Evolutionary conservation across 345 rosid genomes (phyloP).

Genomic region (Citrus australasica): DNA sequence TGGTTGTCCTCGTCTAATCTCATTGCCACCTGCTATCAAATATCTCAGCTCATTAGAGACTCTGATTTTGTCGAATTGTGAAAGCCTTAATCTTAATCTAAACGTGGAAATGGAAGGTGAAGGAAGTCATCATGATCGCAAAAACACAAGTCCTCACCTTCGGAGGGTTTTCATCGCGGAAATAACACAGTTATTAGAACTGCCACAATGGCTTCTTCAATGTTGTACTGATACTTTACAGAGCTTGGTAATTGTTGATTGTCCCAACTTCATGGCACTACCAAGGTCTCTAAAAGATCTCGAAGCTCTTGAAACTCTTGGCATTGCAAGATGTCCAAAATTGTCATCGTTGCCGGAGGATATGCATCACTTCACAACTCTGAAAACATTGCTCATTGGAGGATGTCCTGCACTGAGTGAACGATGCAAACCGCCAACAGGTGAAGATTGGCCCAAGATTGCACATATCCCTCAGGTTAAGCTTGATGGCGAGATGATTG

Average conservation of each 20-base stretch:
- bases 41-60: constrained; percentile 13
- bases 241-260: neutral
- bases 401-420: constrained; percentile 6
- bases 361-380: neutral
- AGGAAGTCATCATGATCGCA: too few species aligned
- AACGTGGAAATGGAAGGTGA: neutral
- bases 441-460: constrained; percentile 35
- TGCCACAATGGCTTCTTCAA: constrained; percentile 32
- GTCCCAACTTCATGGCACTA: constrained; percentile 11
- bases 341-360: constrained; percentile 17
- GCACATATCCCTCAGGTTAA: constrained; percentile 8
- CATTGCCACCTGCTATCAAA: constrained; percentile 14
- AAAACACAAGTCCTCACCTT: constrained; percentile 8
- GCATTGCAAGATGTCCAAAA: constrained; percentile 7
- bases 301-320: constrained; percentile 4
- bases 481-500: neutral
- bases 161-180: neutral
- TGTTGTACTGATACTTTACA: constrained; percentile 14
- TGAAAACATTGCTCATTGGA: constrained; percentile 6
- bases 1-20: constrained; percentile 5
- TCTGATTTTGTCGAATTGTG: constrained; percentile 10
- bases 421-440: constrained; percentile 7
- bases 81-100: constrained; percentile 2
- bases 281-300: constrained; percentile 17
- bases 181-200: constrained; percentile 8